Base-by-base conservation (phyloP, 148 eudicot species). In the Spergularia marina region DNA sequence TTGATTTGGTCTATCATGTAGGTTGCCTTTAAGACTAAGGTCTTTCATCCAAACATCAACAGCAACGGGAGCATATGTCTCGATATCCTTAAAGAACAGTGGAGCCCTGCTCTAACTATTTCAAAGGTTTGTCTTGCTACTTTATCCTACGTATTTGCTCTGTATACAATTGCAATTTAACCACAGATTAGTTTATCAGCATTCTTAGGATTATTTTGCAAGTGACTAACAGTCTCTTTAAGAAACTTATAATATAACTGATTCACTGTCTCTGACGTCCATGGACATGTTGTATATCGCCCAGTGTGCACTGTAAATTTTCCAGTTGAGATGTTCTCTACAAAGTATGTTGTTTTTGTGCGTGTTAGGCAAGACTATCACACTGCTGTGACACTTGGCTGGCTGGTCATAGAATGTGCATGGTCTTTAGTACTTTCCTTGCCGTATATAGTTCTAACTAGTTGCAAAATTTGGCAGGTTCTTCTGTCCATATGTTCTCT, bases 401-500 rank as follows among this genome's bases (percentile, higher is more conserved):
- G 49, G 49, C 10, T 44, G 49, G 8, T 9, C 49, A 2, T 44
- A 9, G 14, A 10, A 25, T 13, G 53, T 60, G 36, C 36, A 30
- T 30, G 36, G 36, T 30, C 4, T 30, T 3, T 2, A 2, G 36
- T 30, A 23, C 61, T 25, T 67, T 47, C 68, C n/a, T 68, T 10
- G n/a, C 49, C 6, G 4, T 44, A n/a, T 66, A 30, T 30, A 17
- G 11, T 40, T 44, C 70, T 55, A 56, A 78, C 8, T 16, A 25
- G 30, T 3, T 41, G 13, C 10, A 15, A 55, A 71, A 47, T 65
- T 7, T 65, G 21, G 44, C 81, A 84, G 85, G 87, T 84, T 51
- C 79, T 84, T 72, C 83, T 84, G 55, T 84, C 87, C 40, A 84
- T 84, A 44, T 84, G 87, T 18, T 84, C 87, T 44, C 85, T 84